phyloP scores from a whole-genome alignment of 257 asterid genomes.

The Scutellaria barbata region DNA sequence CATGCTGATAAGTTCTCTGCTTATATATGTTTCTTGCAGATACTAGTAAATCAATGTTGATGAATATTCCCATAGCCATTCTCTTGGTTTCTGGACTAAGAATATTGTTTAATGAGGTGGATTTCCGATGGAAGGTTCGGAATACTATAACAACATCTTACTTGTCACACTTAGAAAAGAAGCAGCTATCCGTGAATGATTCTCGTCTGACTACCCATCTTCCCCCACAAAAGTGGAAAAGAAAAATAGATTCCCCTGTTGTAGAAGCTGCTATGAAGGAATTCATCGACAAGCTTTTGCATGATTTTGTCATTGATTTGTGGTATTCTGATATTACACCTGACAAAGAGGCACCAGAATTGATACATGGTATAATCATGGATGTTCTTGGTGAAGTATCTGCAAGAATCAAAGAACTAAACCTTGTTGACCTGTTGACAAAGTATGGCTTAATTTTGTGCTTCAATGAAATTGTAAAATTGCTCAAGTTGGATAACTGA shows the following conservation, averaged over 20 bases:
- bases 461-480: conserved; percentile 16
- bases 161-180: conserved; percentile 84
- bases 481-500: conserved; percentile 22
- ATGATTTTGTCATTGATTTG: conserved; percentile 83
- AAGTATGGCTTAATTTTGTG: conserved; percentile 50
- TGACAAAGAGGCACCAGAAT: conserved; percentile 84
- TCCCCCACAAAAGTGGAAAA: conserved; percentile 84
- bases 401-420: conserved; percentile 76
- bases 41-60: conserved; percentile 92
- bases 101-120: conserved; percentile 76
- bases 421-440: conserved; percentile 91
- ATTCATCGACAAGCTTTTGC: conserved; percentile 73
- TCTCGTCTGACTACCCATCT: conserved; percentile 73
- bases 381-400: conserved; percentile 95
- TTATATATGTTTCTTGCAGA: conserved; percentile 60
- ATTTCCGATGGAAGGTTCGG: conserved; percentile 76
- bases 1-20: conserved; percentile 27
- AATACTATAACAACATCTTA: conserved; percentile 58
- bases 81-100: conserved; percentile 79
- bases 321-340: conserved; percentile 97
- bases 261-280: conserved; percentile 90
- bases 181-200: conserved; percentile 85
- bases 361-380: conserved; percentile 72
- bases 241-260: conserved; percentile 80
- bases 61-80: conserved; percentile 87